Evolutionary conservation across 768 basidiomycete genomes (phyloP).

Genomic region (Myochromella boudieri): DNA sequence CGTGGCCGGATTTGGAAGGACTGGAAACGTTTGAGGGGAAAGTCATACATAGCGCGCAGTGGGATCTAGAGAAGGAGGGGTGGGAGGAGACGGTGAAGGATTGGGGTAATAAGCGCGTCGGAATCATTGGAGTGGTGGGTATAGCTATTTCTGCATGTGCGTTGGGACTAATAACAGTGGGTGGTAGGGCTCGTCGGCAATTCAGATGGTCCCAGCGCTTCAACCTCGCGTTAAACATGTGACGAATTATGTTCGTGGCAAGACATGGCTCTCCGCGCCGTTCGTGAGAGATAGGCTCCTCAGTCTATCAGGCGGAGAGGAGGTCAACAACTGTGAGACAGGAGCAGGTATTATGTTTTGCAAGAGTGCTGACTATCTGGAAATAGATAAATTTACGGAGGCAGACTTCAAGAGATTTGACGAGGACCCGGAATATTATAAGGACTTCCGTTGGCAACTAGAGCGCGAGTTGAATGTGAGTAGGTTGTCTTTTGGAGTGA

Average conservation of each 20-base stretch:
- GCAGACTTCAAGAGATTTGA: slow-evolving; percentile 50
- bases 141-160: neutral
- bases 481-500: neutral
- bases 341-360: neutral
- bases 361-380: neutral
- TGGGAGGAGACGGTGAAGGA: slow-evolving; percentile 46
- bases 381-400: slow-evolving; percentile 51
- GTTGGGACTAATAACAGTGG: neutral
- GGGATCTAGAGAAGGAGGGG: slow-evolving; percentile 40
- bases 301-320: slow-evolving; percentile 35
- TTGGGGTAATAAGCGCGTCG: slow-evolving; percentile 55
- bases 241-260: slow-evolving; percentile 56
- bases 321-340: slow-evolving; percentile 43
- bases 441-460: slow-evolving; percentile 45
- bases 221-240: slow-evolving; percentile 51
- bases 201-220: slow-evolving; percentile 59
- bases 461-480: slow-evolving; percentile 52
- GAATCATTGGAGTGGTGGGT: slow-evolving; percentile 60
- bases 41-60: slow-evolving; percentile 63
- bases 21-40: slow-evolving; percentile 55
- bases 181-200: slow-evolving; percentile 57
- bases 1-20: slow-evolving; percentile 67
- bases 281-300: slow-evolving; percentile 42
- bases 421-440: slow-evolving; percentile 47
- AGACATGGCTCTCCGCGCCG: slow-evolving; percentile 54